Conservation (phyloP, 257 asterid genomes). For the Petunia axillaris region DNA sequence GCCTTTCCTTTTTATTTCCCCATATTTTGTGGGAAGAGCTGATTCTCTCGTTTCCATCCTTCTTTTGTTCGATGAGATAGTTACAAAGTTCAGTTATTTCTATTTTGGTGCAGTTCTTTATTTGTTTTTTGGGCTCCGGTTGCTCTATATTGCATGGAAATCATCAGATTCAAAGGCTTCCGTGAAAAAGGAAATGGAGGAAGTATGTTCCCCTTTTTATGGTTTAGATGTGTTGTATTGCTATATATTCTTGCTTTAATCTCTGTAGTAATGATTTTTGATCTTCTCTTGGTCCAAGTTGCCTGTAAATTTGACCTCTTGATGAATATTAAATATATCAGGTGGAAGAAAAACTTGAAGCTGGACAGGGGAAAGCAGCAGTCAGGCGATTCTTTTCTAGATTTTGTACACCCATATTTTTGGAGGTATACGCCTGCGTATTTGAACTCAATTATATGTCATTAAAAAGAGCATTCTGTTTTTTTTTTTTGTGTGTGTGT, state of each 20-base stretch:
- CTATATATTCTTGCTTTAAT: background rate
- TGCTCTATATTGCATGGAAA: slow-evolving; percentile 93
- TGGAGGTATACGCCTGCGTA: slow-evolving; percentile 59
- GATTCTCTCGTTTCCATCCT: background rate
- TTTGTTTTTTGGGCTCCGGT: slow-evolving; percentile 86
- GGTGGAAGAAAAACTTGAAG: slow-evolving; percentile 91
- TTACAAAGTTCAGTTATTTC: background rate
- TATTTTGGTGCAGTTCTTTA: slow-evolving; percentile 76
- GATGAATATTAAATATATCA: slow-evolving; percentile 34
- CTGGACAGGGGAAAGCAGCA: slow-evolving; percentile 80
- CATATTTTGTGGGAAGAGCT: background rate
- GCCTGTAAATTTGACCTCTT: background rate
- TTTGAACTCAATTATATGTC: background rate
- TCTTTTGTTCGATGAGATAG: background rate
- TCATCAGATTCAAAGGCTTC: slow-evolving; percentile 80
- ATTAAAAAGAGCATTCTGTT: background rate
- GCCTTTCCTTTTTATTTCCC: slow-evolving; percentile 7
- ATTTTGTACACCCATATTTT: slow-evolving; percentile 82
- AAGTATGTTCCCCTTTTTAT: slow-evolving; percentile 48
- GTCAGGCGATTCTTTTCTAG: slow-evolving; percentile 77
- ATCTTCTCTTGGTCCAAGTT: background rate
- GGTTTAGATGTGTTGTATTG: background rate
- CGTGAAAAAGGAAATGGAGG: slow-evolving; percentile 93
- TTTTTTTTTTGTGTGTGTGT: background rate
- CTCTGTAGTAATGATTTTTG: background rate